Evolutionary conservation across 2,329 filamentous ascomycete genomes (phyloP).

Genomic region (Chaetomiaceae sp.): DNA sequence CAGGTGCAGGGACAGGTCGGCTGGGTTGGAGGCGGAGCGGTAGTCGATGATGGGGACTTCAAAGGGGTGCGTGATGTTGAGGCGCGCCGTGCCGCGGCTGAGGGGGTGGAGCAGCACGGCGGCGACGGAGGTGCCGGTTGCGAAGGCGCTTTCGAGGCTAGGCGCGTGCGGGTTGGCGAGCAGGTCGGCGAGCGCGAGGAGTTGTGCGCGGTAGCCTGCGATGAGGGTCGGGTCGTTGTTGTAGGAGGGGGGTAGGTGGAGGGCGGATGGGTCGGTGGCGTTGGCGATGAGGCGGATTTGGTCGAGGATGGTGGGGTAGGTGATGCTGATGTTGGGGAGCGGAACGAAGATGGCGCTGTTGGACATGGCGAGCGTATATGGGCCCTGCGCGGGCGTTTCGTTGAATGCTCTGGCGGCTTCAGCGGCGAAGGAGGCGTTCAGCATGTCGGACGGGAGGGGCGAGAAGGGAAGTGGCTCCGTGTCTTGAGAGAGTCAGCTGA

Average conservation of each 20-base stretch:
- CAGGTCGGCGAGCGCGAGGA: slow-evolving; percentile 23
- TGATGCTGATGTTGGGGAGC: slow-evolving; percentile 9
- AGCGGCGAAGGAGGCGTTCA: slow-evolving; percentile 24
- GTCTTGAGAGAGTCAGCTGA: not conserved
- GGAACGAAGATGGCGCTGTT: slow-evolving; percentile 13
- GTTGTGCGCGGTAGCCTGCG: slow-evolving; percentile 34
- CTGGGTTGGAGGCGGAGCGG: slow-evolving; percentile 38
- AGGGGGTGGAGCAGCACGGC: slow-evolving; percentile 35
- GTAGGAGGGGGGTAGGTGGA: slow-evolving; percentile 29
- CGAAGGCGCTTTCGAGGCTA: slow-evolving; percentile 24
- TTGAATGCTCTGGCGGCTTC: slow-evolving; percentile 13
- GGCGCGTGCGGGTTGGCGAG: slow-evolving; percentile 28
- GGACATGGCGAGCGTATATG: slow-evolving; percentile 16
- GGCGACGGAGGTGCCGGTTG: slow-evolving; percentile 28
- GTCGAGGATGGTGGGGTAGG: slow-evolving; percentile 4
- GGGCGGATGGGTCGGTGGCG: no score
- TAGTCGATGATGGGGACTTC: slow-evolving; percentile 35
- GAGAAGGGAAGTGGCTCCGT: slow-evolving; percentile 19
- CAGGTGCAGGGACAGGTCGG: slow-evolving; percentile 48
- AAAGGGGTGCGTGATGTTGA: slow-evolving; percentile 31
- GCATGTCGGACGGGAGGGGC: slow-evolving; percentile 22
- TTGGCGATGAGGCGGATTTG: slow-evolving; percentile 8
- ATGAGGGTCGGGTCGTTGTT: slow-evolving; percentile 31
- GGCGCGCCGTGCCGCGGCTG: slow-evolving; percentile 35
- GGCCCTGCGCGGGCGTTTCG: slow-evolving; percentile 13